Evolutionary conservation across 352 stramenopile genomes (phyloP).

Genomic region (Pythium grandisporangium): DNA sequence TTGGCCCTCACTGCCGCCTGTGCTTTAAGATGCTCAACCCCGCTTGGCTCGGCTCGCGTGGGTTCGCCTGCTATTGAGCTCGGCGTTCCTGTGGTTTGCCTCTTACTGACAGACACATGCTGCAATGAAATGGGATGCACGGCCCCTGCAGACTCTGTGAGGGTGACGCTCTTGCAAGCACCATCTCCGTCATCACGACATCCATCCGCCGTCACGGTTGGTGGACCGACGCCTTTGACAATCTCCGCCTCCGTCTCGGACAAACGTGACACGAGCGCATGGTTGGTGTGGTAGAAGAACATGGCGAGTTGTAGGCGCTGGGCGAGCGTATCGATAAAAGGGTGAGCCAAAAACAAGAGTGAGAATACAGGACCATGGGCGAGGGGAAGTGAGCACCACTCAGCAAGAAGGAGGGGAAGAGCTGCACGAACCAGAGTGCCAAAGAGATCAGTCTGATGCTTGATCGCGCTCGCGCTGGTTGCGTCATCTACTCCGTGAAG

Average conservation of each 20-base stretch:
- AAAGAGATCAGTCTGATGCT: constrained; percentile 41
- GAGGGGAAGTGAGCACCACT: not conserved
- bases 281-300: constrained; percentile 64
- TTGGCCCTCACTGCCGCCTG: no score
- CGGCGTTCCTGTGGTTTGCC: no score
- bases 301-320: constrained; percentile 60
- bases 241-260: constrained; percentile 43
- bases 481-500: constrained; percentile 36
- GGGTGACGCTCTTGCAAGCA: no score
- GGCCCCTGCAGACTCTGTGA: no score
- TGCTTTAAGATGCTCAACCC: no score
- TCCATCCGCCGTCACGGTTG: no score
- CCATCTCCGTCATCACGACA: no score
- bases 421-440: constrained; percentile 45
- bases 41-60: no score
- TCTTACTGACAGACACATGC: no score
- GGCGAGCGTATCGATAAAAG: not conserved
- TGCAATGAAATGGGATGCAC: no score
- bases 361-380: not conserved
- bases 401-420: no score
- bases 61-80: no score
- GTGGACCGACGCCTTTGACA: constrained; percentile 19
- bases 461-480: constrained; percentile 17
- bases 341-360: not conserved
- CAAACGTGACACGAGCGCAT: constrained; percentile 38